These are phyloP conservation scores for Iris pallida DNA, from an alignment of 116 monocot species.

Conservation along the genomic window DNA sequence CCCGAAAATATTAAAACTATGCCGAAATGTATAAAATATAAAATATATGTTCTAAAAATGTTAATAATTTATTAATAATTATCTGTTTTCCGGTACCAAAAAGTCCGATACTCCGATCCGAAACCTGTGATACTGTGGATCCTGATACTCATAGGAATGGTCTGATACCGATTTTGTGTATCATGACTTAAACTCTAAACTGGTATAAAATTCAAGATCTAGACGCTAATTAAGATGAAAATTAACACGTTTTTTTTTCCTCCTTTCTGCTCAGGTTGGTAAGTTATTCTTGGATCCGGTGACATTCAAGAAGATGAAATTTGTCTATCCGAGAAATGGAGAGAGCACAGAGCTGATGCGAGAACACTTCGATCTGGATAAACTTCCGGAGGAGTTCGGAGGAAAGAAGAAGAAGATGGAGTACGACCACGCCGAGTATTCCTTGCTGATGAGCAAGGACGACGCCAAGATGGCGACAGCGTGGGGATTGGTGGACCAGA, in stretches of 20 bases:
- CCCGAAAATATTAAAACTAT: too few species aligned
- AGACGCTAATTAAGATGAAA: neutral
- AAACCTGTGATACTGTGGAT: neutral
- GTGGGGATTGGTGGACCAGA: constrained; percentile 36
- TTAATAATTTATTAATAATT: too few species aligned
- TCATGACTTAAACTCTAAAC: neutral
- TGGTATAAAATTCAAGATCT: neutral
- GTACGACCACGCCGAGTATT: constrained; percentile 69
- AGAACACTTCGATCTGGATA: constrained; percentile 46
- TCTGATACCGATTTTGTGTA: neutral
- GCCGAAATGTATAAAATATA: too few species aligned
- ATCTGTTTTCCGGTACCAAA: too few species aligned
- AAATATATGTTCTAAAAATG: too few species aligned
- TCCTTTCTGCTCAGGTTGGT: constrained; percentile 33
- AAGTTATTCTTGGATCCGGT: constrained; percentile 78
- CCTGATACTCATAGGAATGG: neutral
- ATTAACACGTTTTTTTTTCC: neutral
- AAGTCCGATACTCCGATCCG: too few species aligned
- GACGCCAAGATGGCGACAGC: constrained; percentile 33
- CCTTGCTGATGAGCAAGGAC: constrained; percentile 65
- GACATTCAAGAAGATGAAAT: constrained; percentile 76
- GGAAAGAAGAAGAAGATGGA: constrained; percentile 45
- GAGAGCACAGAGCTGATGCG: constrained; percentile 62
- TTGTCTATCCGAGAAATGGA: constrained; percentile 69
- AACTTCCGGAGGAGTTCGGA: constrained; percentile 71